Base-by-base conservation (phyloP, 2,329 filamentous ascomycete species). In the Trichoderma lentiforme region DNA sequence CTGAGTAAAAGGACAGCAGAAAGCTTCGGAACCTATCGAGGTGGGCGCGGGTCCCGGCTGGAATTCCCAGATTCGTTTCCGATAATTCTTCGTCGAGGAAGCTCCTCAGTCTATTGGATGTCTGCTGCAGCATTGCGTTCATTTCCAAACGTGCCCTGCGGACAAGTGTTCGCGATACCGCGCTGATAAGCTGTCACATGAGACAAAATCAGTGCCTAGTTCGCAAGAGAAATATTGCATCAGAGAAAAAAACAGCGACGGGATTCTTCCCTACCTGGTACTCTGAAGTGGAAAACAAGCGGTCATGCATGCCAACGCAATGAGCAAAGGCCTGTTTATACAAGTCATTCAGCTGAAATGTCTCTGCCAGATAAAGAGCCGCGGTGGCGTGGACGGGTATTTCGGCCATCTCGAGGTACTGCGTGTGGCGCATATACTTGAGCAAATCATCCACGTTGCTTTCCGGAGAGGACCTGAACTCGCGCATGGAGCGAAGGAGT, bases 261-360 rank as follows among this genome's bases (percentile, higher is more conserved):
- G 24, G 12, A 24, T 39, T 30, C 18, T 61, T 24, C 36, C 56
- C 34, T 82, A 91, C 90, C 79, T 86, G 82, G 73, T 90, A 92
- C 73, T 92, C 92, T 1, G 85, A 79, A 74, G 86, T 88, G 6
- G 81, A 77, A 53, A 84, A 82, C 6, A 95, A 73, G 30, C 83
- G 83, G 24, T 92, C 88, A 73, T 87, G 88, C 92, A 95, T 94
- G 57, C 93, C 93, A 43, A 92, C 91, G 77, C 92, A 94, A 77
- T 96, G 93, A 15, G 88, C 86, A 80, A 95, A 94, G 0, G 93
- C 90, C 76, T 93, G 87, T 12, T 90, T 86, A 84, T 93, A 95
- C 14, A 93, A 81, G n/a, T 89, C 86, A 68, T 83, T 84, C 30
- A 92, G 80, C 66, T 88, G 86, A 74, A 90, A 91, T 26, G 85